Evolutionary conservation across 257 asterid genomes (phyloP).

Genomic region (Ligustrum vulgare): DNA sequence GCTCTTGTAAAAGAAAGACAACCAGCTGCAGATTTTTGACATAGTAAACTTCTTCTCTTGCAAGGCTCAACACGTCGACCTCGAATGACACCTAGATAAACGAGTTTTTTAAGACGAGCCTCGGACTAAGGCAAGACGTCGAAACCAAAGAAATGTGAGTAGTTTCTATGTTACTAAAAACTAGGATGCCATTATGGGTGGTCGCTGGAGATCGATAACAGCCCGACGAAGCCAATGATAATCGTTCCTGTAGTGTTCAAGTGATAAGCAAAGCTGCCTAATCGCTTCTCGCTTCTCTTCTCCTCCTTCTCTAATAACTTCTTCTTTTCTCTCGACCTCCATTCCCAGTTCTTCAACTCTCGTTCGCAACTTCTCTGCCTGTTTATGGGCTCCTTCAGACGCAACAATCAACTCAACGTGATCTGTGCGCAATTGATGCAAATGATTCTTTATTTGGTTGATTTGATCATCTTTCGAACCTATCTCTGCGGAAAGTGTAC

Average conservation of each 20-base stretch:
- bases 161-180: slow-evolving; percentile 5
- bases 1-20: background rate
- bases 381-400: slow-evolving; percentile 25
- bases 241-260: slow-evolving; percentile 72
- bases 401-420: slow-evolving; percentile 44
- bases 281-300: slow-evolving; percentile 92
- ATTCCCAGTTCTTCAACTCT: slow-evolving; percentile 56
- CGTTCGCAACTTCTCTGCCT: slow-evolving; percentile 36
- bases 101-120: background rate
- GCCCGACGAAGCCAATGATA: slow-evolving; percentile 67
- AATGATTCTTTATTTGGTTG: slow-evolving; percentile 45
- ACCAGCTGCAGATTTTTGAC: background rate
- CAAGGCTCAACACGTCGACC: too few species aligned
- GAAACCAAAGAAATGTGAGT: background rate
- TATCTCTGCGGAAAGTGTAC: slow-evolving; percentile 32
- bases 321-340: slow-evolving; percentile 52
- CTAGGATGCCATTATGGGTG: slow-evolving; percentile 54
- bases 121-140: background rate
- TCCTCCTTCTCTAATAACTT: slow-evolving; percentile 58
- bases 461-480: slow-evolving; percentile 46
- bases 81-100: too few species aligned
- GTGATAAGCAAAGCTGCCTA: slow-evolving; percentile 79
- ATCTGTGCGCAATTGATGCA: slow-evolving; percentile 63
- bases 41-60: background rate
- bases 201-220: slow-evolving; percentile 42